A percentile compares a stretch with the other conserved stretches of the same genome.
Evolutionary conservation across 1,284 basidiomycete species (phyloP).

Genomic region (Fistulinella cinereoalba): DNA sequence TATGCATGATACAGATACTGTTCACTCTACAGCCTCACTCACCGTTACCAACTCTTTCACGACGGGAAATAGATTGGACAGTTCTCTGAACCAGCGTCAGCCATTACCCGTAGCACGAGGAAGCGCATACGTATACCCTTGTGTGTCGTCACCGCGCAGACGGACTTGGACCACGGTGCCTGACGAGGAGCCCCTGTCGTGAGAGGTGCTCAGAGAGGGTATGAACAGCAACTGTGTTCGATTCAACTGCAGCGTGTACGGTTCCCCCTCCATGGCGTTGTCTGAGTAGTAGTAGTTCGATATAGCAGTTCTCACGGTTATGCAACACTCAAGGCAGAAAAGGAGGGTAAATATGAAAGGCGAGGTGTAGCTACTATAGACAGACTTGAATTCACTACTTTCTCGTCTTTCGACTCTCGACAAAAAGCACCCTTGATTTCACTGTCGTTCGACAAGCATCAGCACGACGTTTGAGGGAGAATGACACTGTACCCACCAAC

Average conservation of each 20-base stretch:
- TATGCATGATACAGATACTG: background rate
- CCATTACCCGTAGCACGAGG: too few species aligned
- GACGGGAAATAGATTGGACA: slow-evolving; percentile 4
- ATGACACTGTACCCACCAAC: slow-evolving; percentile 52
- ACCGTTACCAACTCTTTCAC: slow-evolving; percentile 21
- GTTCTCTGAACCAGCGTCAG: slow-evolving; percentile 13
- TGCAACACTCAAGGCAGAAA: background rate
- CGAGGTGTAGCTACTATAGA: background rate
- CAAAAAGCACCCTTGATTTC: slow-evolving; percentile 70
- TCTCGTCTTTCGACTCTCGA: slow-evolving; percentile 72
- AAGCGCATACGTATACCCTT: slow-evolving; percentile 19
- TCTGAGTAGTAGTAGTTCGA: background rate
- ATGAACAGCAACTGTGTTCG: slow-evolving; percentile 28
- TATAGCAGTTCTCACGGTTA: slow-evolving; percentile 8
- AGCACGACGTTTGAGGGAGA: background rate
- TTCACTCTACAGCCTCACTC: slow-evolving; percentile 3
- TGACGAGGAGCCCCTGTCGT: background rate
- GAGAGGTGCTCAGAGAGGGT: slow-evolving; percentile 8
- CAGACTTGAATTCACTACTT: slow-evolving; percentile 34
- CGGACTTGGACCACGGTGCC: slow-evolving; percentile 28
- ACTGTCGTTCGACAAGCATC: slow-evolving; percentile 41
- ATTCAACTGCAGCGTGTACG: slow-evolving; percentile 19
- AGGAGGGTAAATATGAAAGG: background rate
- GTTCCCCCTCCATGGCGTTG: background rate
- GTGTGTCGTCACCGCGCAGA: slow-evolving; percentile 16